Evolutionary conservation across 192 early-diverging fungal genomes (phyloP), one percentile per base, ranked within the genome.

Genomic region (Mortierella hygrophila): DNA sequence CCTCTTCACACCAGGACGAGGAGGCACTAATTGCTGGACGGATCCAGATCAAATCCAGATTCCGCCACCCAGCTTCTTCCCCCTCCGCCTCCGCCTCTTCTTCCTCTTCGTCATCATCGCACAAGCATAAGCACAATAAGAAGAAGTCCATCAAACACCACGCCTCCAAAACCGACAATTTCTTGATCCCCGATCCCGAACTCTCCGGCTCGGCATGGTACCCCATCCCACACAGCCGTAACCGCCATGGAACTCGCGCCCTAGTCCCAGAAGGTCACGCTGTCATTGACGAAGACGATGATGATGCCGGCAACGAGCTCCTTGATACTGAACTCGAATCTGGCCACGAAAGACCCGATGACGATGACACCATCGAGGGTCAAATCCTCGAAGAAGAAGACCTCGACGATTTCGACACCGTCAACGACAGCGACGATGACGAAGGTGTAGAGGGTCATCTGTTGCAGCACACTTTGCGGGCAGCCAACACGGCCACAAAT

Each of bases 241-340:
- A 57, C 21, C 8, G 1, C 26, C 26, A 32, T 63, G 6, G 38
- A 3, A 6, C 63, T 1, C 65, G 60, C n/a, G n/a, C 21, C 21
- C 55, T 57, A 7, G 16, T 23, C 6, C 77, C 75, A 11, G n/a
- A 80, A 9, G 83, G 75, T 0, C 84, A 86, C 46, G 76, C 68
- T 0, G 76, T 86, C 6, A 18, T 86, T 35, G 84, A 86, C 41
- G 84, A 86, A 0, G 79, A 86, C 23, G 84, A 86, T 32, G 84
- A 86, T 46, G 84, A 86, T 81, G 79, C 63, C n/a, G 84, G 84
- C 1, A 86, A 86, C 65, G 84, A 86, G 79, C 32, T 86, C 63
- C 63, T 86, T 29, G 84, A 86, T 60, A 86, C 79, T 0, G 84
- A 86, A 35, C 23, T 41, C n/a, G 83, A 85, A 3, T 21, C 40